Evolutionary conservation across 2,329 filamentous ascomycete genomes (phyloP).

Genomic region (Fusarium goolgardi): DNA sequence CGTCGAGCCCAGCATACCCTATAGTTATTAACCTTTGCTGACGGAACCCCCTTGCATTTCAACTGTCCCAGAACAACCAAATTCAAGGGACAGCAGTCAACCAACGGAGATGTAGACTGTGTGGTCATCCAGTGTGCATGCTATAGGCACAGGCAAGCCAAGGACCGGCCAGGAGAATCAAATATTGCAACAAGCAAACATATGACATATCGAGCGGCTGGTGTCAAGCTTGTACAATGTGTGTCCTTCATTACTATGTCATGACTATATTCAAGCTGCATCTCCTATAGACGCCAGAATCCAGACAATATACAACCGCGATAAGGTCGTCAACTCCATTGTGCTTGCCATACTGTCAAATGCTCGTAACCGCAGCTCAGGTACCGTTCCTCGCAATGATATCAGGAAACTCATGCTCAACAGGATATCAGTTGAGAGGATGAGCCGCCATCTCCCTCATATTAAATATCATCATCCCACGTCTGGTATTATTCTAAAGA

Average conservation of each 20-base stretch:
- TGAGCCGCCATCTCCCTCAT: background rate
- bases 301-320: constrained; percentile 12
- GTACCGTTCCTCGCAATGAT: background rate
- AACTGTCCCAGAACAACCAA: background rate
- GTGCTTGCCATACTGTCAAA: constrained; percentile 9
- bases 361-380: background rate
- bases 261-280: constrained; percentile 36
- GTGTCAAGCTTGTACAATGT: background rate
- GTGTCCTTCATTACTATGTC: constrained; percentile 38
- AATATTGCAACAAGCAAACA: background rate
- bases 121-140: background rate
- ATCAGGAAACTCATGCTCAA: background rate
- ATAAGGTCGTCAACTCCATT: constrained; percentile 4
- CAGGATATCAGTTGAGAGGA: background rate
- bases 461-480: constrained; percentile 18
- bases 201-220: background rate
- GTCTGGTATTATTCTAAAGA: constrained; percentile 26
- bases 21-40: background rate
- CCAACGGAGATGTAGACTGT: background rate
- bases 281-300: constrained; percentile 26
- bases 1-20: constrained; percentile 4
- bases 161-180: background rate
- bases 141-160: background rate
- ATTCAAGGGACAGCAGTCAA: background rate
- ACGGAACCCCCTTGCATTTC: constrained; percentile 2